Percentiles rank a stretch among this genome's conserved stretches.
Evolutionary conservation across 768 basidiomycete genomes (phyloP).

Genomic region (Austroboletus eburneus): DNA sequence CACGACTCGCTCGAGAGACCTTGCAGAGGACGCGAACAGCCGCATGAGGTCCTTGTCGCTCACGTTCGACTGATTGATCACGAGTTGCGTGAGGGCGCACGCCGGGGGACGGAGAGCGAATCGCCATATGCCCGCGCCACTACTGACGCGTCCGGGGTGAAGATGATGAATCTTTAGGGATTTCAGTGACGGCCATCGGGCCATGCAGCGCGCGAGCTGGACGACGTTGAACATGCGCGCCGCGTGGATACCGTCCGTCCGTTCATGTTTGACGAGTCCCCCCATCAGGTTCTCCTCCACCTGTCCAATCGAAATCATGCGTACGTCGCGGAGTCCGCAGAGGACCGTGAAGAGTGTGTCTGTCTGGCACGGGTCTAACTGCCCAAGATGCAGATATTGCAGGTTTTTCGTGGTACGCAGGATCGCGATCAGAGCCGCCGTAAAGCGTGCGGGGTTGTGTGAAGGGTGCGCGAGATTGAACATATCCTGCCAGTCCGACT

Average conservation of each 20-base stretch:
- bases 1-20: slow-evolving; percentile 17
- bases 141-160: slow-evolving; percentile 3
- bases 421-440: slow-evolving; percentile 15
- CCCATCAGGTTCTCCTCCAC: not conserved
- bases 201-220: slow-evolving; percentile 20
- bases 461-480: not conserved
- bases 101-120: slow-evolving; percentile 11
- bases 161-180: slow-evolving; percentile 14
- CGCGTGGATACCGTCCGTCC: not conserved
- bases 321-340: slow-evolving; percentile 7
- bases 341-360: slow-evolving; percentile 11
- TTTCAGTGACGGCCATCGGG: slow-evolving; percentile 12
- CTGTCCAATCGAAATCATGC: slow-evolving; percentile 12
- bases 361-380: slow-evolving; percentile 10
- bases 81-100: slow-evolving; percentile 18
- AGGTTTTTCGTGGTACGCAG: slow-evolving; percentile 16
- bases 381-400: slow-evolving; percentile 9
- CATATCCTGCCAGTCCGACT: slow-evolving; percentile 1
- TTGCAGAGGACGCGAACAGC: slow-evolving; percentile 9
- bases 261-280: not conserved
- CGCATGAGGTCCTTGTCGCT: slow-evolving; percentile 17
- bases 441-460: slow-evolving; percentile 7
- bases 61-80: slow-evolving; percentile 12
- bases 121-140: slow-evolving; percentile 8
- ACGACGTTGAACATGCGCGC: slow-evolving; percentile 7